Base-by-base conservation (phyloP, 306 rosid species). In the Cicer chorassanicum region DNA sequence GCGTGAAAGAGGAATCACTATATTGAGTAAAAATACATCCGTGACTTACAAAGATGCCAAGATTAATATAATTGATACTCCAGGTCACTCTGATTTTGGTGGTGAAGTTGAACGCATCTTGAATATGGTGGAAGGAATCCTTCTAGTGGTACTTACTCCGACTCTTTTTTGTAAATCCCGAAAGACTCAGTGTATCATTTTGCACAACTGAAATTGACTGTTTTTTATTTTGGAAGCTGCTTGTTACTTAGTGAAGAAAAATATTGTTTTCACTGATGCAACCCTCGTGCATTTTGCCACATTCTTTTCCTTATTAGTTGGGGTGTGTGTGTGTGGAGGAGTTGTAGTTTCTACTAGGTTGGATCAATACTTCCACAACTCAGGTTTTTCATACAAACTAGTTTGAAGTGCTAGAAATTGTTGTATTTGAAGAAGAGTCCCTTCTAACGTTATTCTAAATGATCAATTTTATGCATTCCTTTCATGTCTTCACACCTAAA, bases 101-200 rank as follows among this genome's bases (percentile, higher is more conserved):
- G 97, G 99, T 54, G 97, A 94, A 86, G 99, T 94, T 29, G 99
- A 94, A 78, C 97, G 99, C 42, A 87, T 94, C 64, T 87, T 94
- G 69, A 94, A 94, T 84, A 94, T 94, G 99, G 99, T 94, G 87
- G 99, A 94, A 87, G 99, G 99, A 84, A 84, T 94, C 84, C 96
- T 94, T 79, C 76, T 94, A 76, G 99, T 94, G 99, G 99, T 90
- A 91, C 69, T 72, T 43, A 63, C 18, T 57, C 10, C 69, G 50
- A 68, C 68, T 78, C 41, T 63, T 63, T 68, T 62, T 62, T 29
- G 36, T 29, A 29, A 29, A 29, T 29, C 36, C 59, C 45, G 9
- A 69, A 53, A 16, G 46, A 54, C 36, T 51, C 38, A 46, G 53
- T 75, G 73, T 73, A 62, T 65, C 4, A 74, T 70, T 67, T 65